These are phyloP conservation scores for Pseudocercospora pini-densiflorae DNA, from an alignment of 2,329 filamentous ascomycete species.

Conservation along the genomic window DNA sequence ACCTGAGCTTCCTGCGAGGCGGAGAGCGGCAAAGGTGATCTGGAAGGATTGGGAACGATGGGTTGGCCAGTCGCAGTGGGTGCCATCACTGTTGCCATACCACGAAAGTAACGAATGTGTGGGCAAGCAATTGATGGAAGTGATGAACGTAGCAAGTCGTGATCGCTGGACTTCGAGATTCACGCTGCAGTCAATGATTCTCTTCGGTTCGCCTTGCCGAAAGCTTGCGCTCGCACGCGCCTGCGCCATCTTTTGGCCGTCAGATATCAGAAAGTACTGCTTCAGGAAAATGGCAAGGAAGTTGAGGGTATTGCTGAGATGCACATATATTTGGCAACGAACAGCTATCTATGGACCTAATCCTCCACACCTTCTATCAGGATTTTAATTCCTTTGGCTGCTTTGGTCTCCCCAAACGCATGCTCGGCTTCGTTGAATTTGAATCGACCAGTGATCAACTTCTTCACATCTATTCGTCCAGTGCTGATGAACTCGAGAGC, in stretches of 20 bases:
- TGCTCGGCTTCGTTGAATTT: constrained; percentile 80
- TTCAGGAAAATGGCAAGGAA: background rate
- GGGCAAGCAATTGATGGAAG: background rate
- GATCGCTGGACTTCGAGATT: constrained; percentile 2
- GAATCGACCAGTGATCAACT: constrained; percentile 77
- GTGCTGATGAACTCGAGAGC: constrained; percentile 76
- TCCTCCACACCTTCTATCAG: constrained; percentile 50
- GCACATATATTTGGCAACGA: background rate
- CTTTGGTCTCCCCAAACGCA: constrained; percentile 85
- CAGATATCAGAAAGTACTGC: background rate
- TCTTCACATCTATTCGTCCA: constrained; percentile 75
- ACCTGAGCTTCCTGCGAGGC: constrained; percentile 82
- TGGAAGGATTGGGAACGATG: constrained; percentile 42
- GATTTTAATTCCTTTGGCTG: constrained; percentile 75
- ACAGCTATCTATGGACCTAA: background rate
- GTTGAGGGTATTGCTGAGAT: background rate
- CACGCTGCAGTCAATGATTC: background rate
- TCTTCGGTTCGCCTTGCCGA: background rate
- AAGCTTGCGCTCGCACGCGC: background rate
- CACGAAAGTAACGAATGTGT: constrained; percentile 10
- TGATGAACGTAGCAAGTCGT: background rate
- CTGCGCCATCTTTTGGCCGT: background rate
- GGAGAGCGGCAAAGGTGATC: constrained; percentile 82
- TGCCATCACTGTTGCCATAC: constrained; percentile 30
- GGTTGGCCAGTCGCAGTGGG: constrained; percentile 16